Evolutionary conservation across 108 stramenopile genomes (phyloP).

Genomic region (Pseudonitzschia multiseries): DNA sequence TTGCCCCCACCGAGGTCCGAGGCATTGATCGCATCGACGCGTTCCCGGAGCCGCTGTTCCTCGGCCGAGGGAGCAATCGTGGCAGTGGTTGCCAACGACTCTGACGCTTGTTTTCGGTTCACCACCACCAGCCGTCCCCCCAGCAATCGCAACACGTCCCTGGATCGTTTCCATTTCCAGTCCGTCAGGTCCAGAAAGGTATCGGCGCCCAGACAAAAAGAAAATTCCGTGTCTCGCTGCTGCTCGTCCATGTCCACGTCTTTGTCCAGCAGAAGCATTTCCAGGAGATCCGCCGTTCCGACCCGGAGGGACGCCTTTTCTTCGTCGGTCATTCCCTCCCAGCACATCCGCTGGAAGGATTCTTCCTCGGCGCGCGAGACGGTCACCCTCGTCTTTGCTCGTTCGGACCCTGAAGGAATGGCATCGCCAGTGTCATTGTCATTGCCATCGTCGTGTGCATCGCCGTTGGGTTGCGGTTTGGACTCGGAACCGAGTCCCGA

Average conservation of each 20-base stretch:
- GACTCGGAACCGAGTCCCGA: neutral
- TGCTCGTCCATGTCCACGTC: neutral
- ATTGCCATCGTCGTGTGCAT: neutral
- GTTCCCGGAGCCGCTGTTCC: slow-evolving; percentile 5
- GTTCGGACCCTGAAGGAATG: neutral
- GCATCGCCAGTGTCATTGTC: neutral
- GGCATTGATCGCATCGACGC: slow-evolving; percentile 20
- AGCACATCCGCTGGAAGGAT: slow-evolving; percentile 46
- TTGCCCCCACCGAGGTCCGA: slow-evolving; percentile 20
- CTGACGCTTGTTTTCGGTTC: slow-evolving; percentile 32
- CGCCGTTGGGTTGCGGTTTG: neutral
- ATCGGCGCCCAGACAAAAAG: slow-evolving; percentile 79
- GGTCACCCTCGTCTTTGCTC: slow-evolving; percentile 44
- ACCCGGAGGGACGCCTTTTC: slow-evolving; percentile 37
- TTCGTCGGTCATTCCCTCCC: neutral
- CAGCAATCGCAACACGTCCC: slow-evolving; percentile 60
- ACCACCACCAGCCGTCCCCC: slow-evolving; percentile 76
- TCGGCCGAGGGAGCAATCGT: too few relatives aligned
- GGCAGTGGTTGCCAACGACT: neutral
- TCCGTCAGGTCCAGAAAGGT: slow-evolving; percentile 77
- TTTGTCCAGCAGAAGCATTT: slow-evolving; percentile 55
- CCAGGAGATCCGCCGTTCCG: slow-evolving; percentile 80
- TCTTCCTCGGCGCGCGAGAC: slow-evolving; percentile 70
- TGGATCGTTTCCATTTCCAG: slow-evolving; percentile 75
- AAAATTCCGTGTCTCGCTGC: slow-evolving; percentile 38